Conservation (phyloP, 805 yeast species). For the Yamadazyma akitaensis region DNA sequence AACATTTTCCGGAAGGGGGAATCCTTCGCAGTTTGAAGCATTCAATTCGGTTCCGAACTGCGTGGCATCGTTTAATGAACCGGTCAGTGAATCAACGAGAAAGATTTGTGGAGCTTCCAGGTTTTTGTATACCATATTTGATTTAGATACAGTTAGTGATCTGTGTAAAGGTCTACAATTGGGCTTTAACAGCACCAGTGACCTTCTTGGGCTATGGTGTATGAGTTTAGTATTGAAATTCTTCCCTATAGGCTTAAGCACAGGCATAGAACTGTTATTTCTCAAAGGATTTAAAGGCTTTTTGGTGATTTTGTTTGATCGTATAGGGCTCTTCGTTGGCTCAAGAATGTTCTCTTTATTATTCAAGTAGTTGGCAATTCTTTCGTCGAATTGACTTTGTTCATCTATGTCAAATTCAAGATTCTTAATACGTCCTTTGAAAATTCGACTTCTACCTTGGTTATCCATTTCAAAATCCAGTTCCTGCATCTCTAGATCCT, state of each 20-base stretch:
- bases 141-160: constrained; percentile 22
- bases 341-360: constrained; percentile 33
- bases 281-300: constrained; percentile 7
- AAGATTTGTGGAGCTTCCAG: constrained; percentile 31
- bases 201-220: background rate
- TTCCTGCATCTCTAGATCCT: constrained; percentile 26
- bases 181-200: constrained; percentile 30
- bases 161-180: constrained; percentile 43
- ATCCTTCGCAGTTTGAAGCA: constrained; percentile 58
- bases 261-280: constrained; percentile 2
- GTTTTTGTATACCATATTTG: constrained; percentile 25
- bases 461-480: constrained; percentile 31
- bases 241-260: constrained; percentile 6
- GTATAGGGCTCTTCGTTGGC: constrained; percentile 13
- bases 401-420: constrained; percentile 15
- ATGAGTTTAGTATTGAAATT: background rate
- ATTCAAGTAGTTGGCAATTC: constrained; percentile 23
- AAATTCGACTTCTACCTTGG: constrained; percentile 32
- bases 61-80: constrained; percentile 60
- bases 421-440: constrained; percentile 31
- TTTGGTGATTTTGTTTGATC: constrained; percentile 4
- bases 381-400: constrained; percentile 31
- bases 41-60: constrained; percentile 67
- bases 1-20: constrained; percentile 55
- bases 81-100: constrained; percentile 61